Evolutionary conservation across 2,329 filamentous ascomycete genomes (phyloP), one percentile per base, ranked within the genome.

Genomic region (Diaporthe sp.): DNA sequence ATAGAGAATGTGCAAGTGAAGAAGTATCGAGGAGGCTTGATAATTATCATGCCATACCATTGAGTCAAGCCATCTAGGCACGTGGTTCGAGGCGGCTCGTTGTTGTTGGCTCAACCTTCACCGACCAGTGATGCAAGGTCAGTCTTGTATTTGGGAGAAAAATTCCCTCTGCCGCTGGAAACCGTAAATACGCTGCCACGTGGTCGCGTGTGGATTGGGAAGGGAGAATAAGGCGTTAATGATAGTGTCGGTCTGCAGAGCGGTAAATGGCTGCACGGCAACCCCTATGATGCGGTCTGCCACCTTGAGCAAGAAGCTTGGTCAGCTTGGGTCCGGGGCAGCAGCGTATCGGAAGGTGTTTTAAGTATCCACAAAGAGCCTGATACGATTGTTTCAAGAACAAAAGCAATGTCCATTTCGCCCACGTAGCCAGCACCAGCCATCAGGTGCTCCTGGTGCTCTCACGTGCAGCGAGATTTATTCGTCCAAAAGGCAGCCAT

Each of bases 301-400:
- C 47, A 40, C 47, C 45, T 40, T 13, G 9, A 22, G 45, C 64
- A 54, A 17, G 33, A 54, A 30, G n/a, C 13, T 40, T 22, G 47
- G 47, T 17, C 25, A n/a, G 40, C 47, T 33, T 40, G 13, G 42
- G 28, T 13, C 64, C n/a, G 10, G 45, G 64, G 45, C 45, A 52
- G 42, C 61, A 40, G 64, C 64, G 64, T 68, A 68, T 68, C 64
- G 64, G 64, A 68, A 28, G 45, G 64, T 40, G 64, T 28, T 54
- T 68, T 52, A 68, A 54, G 64, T 68, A 68, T 54, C 64, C 64
- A 68, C 64, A 68, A 17, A n/a, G 45, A 40, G 12, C 15, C 61
- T 68, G 61, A 67, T 67, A 52, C 45, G 61, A 52, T 67, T 52
- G 64, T 68, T 54, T 68, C 64, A 17, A 68, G 12, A 12, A 19